Conservation (phyloP, 2,329 filamentous ascomycete genomes). For the Phialemoniopsis sp. region DNA sequence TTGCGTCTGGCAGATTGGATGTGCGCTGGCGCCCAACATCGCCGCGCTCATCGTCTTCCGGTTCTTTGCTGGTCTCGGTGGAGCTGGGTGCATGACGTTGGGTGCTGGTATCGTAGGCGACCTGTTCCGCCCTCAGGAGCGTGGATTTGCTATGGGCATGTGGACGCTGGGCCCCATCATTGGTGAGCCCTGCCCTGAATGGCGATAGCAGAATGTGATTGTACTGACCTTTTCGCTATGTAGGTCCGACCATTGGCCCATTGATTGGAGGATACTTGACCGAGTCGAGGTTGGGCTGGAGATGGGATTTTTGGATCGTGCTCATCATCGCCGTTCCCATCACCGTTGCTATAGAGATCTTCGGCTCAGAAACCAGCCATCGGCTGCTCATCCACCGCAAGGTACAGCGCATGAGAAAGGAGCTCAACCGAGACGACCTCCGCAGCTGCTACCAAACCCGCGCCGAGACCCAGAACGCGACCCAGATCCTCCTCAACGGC, state of each 20-base stretch:
- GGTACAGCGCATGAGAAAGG: slow-evolving; percentile 34
- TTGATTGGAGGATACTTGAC: slow-evolving; percentile 45
- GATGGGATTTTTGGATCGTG: slow-evolving; percentile 49
- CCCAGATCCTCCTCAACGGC: slow-evolving; percentile 27
- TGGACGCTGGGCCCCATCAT: slow-evolving; percentile 1
- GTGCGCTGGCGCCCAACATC: slow-evolving; percentile 57
- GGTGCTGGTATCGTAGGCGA: slow-evolving; percentile 59
- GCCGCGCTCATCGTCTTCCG: slow-evolving; percentile 64
- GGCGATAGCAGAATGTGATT: background rate
- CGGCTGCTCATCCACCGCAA: slow-evolving; percentile 47
- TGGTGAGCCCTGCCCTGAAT: slow-evolving; percentile 41
- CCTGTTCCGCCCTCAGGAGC: slow-evolving; percentile 7
- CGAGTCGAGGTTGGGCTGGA: slow-evolving; percentile 41
- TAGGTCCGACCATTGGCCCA: slow-evolving; percentile 39
- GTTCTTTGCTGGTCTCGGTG: slow-evolving; percentile 65
- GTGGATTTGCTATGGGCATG: slow-evolving; percentile 1
- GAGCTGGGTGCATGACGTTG: slow-evolving; percentile 62
- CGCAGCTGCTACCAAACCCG: slow-evolving; percentile 39
- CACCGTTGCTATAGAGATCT: slow-evolving; percentile 28
- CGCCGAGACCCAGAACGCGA: slow-evolving; percentile 14
- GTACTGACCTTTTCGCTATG: background rate
- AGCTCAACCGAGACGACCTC: slow-evolving; percentile 39
- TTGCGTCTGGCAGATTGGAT: slow-evolving; percentile 59
- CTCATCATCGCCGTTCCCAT: slow-evolving; percentile 37
- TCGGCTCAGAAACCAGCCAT: slow-evolving; percentile 43